A percentile compares a stretch with the other conserved stretches of the same genome.
These are phyloP conservation scores for Tuctoria greenei DNA, from an alignment of 176 grass and related monocot species.

Conservation along the genomic window DNA sequence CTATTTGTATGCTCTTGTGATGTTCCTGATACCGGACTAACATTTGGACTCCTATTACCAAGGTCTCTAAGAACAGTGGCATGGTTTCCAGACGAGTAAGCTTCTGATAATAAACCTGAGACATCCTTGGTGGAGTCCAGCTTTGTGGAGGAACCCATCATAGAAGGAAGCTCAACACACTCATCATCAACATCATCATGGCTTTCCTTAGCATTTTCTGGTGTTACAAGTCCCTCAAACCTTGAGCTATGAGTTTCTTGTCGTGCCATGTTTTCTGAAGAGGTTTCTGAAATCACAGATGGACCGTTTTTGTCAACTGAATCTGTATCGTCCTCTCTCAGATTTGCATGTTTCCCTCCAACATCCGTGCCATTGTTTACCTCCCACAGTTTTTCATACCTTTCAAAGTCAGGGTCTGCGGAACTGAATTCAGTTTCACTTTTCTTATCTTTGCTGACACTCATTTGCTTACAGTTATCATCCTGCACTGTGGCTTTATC, in stretches of 20 bases:
- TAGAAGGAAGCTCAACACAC: constrained; percentile 10
- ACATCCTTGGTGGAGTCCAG: constrained; percentile 39
- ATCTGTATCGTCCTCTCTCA: constrained; percentile 22
- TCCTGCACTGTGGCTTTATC: constrained; percentile 17
- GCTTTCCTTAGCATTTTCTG: constrained; percentile 23
- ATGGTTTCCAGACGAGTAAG: constrained; percentile 30
- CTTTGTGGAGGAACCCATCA: neutral
- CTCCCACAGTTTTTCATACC: constrained; percentile 48
- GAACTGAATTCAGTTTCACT: constrained; percentile 35
- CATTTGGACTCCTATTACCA: constrained; percentile 18
- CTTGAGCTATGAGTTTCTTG: constrained; percentile 32
- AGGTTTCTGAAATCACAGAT: constrained; percentile 32
- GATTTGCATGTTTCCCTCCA: constrained; percentile 30
- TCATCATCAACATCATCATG: neutral
- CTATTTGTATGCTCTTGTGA: constrained; percentile 35
- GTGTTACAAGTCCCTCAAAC: constrained; percentile 15
- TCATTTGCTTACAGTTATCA: constrained; percentile 25
- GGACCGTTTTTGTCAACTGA: constrained; percentile 15
- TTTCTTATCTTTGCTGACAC: constrained; percentile 25
- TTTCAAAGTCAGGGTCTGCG: constrained; percentile 43
- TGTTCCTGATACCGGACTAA: constrained; percentile 30
- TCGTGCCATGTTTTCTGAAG: constrained; percentile 16
- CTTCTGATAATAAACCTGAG: constrained; percentile 4
- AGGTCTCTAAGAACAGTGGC: constrained; percentile 13
- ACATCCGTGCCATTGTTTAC: constrained; percentile 40